Conservation (phyloP, 2,329 filamentous ascomycete species). For the Blumeria graminis region DNA sequence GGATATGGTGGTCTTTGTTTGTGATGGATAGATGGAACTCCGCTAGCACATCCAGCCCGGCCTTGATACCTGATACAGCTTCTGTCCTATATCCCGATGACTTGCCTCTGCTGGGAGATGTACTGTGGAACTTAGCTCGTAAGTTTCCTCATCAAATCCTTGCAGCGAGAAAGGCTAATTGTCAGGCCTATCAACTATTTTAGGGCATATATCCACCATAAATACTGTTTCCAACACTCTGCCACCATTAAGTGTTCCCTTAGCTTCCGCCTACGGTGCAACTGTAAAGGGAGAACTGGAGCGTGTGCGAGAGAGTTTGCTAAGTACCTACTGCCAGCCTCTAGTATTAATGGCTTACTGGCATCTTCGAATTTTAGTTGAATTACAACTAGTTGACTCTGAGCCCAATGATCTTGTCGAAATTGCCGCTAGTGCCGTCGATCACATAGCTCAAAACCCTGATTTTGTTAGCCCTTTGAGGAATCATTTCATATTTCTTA, state of each 20-base stretch:
- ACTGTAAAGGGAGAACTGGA: conserved; percentile 35
- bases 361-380: conserved; percentile 40
- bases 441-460: conserved; percentile 29
- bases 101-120: conserved; percentile 33
- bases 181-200: conserved; percentile 30
- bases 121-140: conserved; percentile 39
- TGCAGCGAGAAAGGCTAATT: neutral
- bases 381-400: conserved; percentile 31
- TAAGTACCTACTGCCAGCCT: conserved; percentile 24
- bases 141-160: conserved; percentile 17
- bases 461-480: conserved; percentile 36
- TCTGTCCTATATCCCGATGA: conserved; percentile 36
- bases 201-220: conserved; percentile 28
- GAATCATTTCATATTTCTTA: conserved; percentile 39
- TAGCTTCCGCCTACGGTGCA: conserved; percentile 21
- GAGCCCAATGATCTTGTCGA: conserved; percentile 33
- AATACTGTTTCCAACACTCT: conserved; percentile 21
- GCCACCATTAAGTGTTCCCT: conserved; percentile 19
- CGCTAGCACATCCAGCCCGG: conserved; percentile 35
- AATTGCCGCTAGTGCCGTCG: conserved; percentile 31
- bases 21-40: conserved; percentile 53
- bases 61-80: conserved; percentile 36
- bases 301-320: conserved; percentile 37
- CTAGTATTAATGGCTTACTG: conserved; percentile 44
- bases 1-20: conserved; percentile 49